Evolutionary conservation across 2,329 filamentous ascomycete genomes (phyloP), one percentile per base, ranked within the genome.

Genomic region (Colletotrichum scovillei): DNA sequence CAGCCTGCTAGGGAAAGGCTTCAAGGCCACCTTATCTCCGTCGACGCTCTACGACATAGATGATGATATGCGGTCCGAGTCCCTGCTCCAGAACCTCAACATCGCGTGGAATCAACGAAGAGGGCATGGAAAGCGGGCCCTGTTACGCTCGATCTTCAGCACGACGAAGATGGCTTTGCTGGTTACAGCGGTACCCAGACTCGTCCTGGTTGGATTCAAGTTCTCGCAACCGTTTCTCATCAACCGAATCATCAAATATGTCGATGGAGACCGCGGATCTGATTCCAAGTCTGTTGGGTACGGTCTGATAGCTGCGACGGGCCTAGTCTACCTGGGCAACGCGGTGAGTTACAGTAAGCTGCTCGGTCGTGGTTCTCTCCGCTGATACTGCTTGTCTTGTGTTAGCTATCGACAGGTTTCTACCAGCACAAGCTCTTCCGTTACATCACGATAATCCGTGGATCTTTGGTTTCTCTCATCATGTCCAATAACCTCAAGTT

Each of bases 401-500:
- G 1, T 26, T 32, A 55, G 30, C 1, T n/a, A 0, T 32, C 62
- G 63, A 82, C 78, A 12, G 80, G 79, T 1, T 82, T 81, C 77
- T 81, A 81, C 58, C 80, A 82, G 42, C 79, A 82, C 30, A 67
- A 81, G 8, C 78, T 78, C 2, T 82, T 79, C 35, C 75, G 81
- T 5, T 79, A 46, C n/a, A 69, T 72, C 58, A 64, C 69, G 22
- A 69, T 64, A 53, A 49, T 59, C 26, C 65, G 66, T 24, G 65
- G 69, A 1, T 68, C 69, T n/a, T 30, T 72, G 12, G 69, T 57
- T 8, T 72, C 69, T 2, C 24, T 72, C 16, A 59, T 69, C 8
- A 55, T 72, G 0, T 58, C 65, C 3, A 68, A 64, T n/a, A 69
- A 68, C 14, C 35, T 72, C 5, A 69, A 74, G 14, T 2, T 67